phyloP scores from a whole-genome alignment of 805 yeast genomes.

The Wickerhamomyces strasburgensis region DNA sequence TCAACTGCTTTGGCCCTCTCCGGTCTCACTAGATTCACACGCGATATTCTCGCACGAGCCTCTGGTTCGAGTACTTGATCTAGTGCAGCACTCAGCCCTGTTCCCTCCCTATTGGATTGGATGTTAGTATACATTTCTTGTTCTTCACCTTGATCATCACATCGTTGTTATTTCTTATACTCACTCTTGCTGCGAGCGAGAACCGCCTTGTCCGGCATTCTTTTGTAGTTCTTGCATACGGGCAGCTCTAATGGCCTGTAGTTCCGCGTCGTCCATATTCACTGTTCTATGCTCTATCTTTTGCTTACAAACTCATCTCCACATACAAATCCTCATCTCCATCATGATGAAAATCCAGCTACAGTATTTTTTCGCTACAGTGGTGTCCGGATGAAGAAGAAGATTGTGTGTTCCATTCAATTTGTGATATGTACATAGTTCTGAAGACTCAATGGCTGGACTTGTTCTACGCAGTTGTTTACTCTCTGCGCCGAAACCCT shows the following conservation, averaged over 20 bases:
- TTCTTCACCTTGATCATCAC: neutral
- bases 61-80: conserved; percentile 72
- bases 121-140: neutral
- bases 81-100: conserved; percentile 29
- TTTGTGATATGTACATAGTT: too few relatives aligned
- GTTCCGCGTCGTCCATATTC: conserved; percentile 78
- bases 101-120: neutral
- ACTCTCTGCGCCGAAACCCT: too few relatives aligned
- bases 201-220: conserved; percentile 35
- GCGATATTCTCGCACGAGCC: conserved; percentile 82
- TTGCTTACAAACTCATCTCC: too few relatives aligned
- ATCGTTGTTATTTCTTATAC: neutral
- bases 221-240: conserved; percentile 78
- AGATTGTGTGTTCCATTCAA: too few relatives aligned
- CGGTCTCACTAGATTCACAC: conserved; percentile 85
- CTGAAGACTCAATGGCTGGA: too few relatives aligned
- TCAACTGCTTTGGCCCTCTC: conserved; percentile 90
- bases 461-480: too few relatives aligned
- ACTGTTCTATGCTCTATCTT: neutral
- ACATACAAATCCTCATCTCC: too few relatives aligned
- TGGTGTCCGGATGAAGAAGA: conserved; percentile 4
- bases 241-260: conserved; percentile 90
- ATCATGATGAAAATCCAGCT: too few relatives aligned
- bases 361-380: too few relatives aligned
- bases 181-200: conserved; percentile 11